phyloP scores from a whole-genome alignment of 306 rosid genomes.

The Vicia sativa region DNA sequence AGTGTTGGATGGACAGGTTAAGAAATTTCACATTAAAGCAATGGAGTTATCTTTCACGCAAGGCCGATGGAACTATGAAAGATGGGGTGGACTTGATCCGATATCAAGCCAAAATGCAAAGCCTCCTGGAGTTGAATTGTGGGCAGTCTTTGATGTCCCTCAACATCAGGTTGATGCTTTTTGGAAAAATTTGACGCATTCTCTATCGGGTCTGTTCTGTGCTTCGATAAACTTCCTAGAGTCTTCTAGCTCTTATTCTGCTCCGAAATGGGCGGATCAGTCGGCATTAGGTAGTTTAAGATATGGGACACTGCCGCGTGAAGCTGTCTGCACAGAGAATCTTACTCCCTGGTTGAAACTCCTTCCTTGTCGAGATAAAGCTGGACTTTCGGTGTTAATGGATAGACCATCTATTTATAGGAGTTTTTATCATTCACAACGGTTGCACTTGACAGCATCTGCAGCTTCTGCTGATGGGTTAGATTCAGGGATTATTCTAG shows the following conservation, averaged over 20 bases:
- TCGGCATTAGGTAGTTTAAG: slow-evolving; percentile 68
- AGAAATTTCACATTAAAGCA: slow-evolving; percentile 71
- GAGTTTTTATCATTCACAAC: slow-evolving; percentile 94
- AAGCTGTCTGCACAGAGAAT: slow-evolving; percentile 97
- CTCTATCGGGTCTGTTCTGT: slow-evolving; percentile 90
- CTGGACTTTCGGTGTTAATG: slow-evolving; percentile 82
- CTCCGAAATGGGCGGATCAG: slow-evolving; percentile 73
- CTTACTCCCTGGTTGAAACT: slow-evolving; percentile 97
- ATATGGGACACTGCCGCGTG: slow-evolving; percentile 92
- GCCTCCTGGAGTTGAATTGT: slow-evolving; percentile 96
- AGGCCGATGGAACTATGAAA: slow-evolving; percentile 96
- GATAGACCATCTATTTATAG: slow-evolving; percentile 89
- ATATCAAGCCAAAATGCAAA: slow-evolving; percentile 85
- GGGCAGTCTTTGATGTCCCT: slow-evolving; percentile 91
- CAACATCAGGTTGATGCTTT: slow-evolving; percentile 65
- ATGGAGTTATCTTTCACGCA: slow-evolving; percentile 96
- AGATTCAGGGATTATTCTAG: slow-evolving; percentile 61
- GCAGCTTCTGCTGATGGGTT: slow-evolving; percentile 43
- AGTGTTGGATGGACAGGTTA: slow-evolving; percentile 71
- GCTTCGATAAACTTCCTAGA: slow-evolving; percentile 97
- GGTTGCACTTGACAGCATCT: slow-evolving; percentile 59
- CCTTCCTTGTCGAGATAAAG: slow-evolving; percentile 94
- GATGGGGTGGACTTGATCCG: slow-evolving; percentile 95
- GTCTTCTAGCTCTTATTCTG: slow-evolving; percentile 75
- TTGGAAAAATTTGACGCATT: slow-evolving; percentile 94